Base-by-base conservation (phyloP, 2,329 filamentous ascomycete species). In the Hymenoscyphus salicellus region DNA sequence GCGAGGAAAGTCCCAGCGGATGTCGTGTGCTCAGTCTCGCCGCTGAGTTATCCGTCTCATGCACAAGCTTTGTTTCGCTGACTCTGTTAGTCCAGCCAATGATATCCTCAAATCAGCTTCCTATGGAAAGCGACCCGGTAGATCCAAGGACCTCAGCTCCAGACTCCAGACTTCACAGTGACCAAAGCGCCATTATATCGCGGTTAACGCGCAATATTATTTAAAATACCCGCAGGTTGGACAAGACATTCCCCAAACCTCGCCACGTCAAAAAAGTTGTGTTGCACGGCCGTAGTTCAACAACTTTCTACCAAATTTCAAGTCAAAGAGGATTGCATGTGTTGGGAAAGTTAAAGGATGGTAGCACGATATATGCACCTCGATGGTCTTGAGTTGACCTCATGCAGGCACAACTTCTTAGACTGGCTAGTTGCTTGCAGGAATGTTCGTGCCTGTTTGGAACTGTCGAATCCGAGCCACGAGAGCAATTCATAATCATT, bases 171-270 rank as follows among this genome's bases (percentile, higher is more conserved):
- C 46, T 52, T 52, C 46, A 52, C 46, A 23, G 20, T 52, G 46
- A 52, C 46, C 46, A 23, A 49, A 52, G 46, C 46, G 46, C 20
- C 46, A 52, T 11, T 52, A 55, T 55, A 14, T 43, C 60, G 60
- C 60, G 60, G 60, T 55, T 56, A 61, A 26, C 60, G 60, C 60
- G 60, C 43, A 28, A 4, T 55, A 30, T 26, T 52, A 33, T 38
- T 55, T 41, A 33, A 33, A 61, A 32, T 55, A 55, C 43, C 60
- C 60, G 46, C 38, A 36, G 16, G 28, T 60, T 52, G 58, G 20
- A 30, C 26, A 60, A 20, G 32, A 33, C 26, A 5, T 20, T 59
- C 20, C 23, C 17, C n/a, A 36, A n/a, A 36, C 28, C 55, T 58
- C 33, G 33, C 30, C 55, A 33, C 30, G 30, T 52, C 46, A 23